Evolutionary conservation across 768 basidiomycete genomes (phyloP), one percentile per base, ranked within the genome.

Genomic region (Dentipellis sp.): DNA sequence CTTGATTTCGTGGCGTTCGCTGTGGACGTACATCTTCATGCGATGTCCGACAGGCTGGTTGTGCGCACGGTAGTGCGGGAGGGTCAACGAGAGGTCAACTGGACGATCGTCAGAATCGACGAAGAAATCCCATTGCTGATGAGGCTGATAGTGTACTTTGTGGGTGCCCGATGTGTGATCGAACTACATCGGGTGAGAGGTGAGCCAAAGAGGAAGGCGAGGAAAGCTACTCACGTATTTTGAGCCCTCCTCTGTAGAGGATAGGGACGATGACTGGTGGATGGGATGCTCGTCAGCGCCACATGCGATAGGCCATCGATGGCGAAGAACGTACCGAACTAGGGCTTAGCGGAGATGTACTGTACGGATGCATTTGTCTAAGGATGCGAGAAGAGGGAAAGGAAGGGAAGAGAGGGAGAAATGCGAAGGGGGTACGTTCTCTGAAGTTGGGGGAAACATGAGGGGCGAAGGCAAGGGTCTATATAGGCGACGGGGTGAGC

Each of bases 61-160:
- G 38, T 80, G 79, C 10, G 88, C 87, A 42, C 88, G 86, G 64
- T 88, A 88, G 64, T 90, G 88, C 1, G 88, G 88, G 48, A 91
- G 73, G 21, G 81, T 77, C 50, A 91, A 78, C 21, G 83, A 80
- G 53, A 86, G 64, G 63, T 90, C 84, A 56, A 88, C 71, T 10
- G 81, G 69, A 36, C 72, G 67, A 56, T 74, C 69, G 10, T 76
- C 74, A 14, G 75, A 74, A 58, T 86, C 78, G 60, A 86, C 72
- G 50, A 75, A 65, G 63, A 82, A 85, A 64, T 90, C 88, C 79
- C 84, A 87, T 57, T 59, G 56, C 5, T 60, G 62, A 10, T 64
- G 63, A 21, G 61, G 59, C 22, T 53, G 59, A 38, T 62, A 62
- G 34, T 62, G 61, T 39, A 62, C 37, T 21, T 62, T 62, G 49